Evolutionary conservation across 345 rosid genomes (phyloP), one percentile per base, ranked within the genome.

Genomic region (Turnera subulata): DNA sequence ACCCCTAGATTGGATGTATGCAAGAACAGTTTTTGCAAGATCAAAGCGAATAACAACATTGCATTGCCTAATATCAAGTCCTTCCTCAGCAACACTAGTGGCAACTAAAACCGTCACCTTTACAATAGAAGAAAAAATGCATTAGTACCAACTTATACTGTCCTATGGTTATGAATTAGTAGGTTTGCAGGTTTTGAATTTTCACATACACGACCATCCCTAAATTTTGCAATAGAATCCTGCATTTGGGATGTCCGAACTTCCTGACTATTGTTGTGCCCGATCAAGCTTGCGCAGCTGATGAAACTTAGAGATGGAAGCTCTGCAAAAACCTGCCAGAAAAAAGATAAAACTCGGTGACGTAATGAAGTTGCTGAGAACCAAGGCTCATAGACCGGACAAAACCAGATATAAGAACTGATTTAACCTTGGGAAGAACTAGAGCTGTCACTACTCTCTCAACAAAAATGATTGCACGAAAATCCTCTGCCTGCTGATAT

Each of bases 51-150:
- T 89, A 46, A 93, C 99, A 63, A 93, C 97, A 66, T 89, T 93
- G 82, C 99, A 93, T 64, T 93, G 99, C 68, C 99, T 80, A 45
- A 93, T 93, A 74, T 93, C 99, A 65, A 93, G 95, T 58, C 99
- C 99, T 78, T 93, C 99, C 80, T 93, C 97, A 35, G 99, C 99
- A 62, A 93, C 99, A 71, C 99, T 93, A 35, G 99, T 89, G 50
- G 99, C 99, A 53, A 93, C 99, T 62, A 93, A 73, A 81, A 89
- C 67, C 1, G 97, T 89, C 69, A 89, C 94, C 97, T 93, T 18
- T 55, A 66, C 49, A 59, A 66, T 32, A 56, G 25, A 71, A n/a
- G 47, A 39, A 64, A 59, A 11, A 47, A 55, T 56, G 46, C 39
- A 50, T 55, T 25, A 67, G 58, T 26, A 42, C 26, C 48, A 58